Evolutionary conservation across 371 early-diverging fungal genomes (phyloP).

Genomic region (Syncephalastrum monosporum): DNA sequence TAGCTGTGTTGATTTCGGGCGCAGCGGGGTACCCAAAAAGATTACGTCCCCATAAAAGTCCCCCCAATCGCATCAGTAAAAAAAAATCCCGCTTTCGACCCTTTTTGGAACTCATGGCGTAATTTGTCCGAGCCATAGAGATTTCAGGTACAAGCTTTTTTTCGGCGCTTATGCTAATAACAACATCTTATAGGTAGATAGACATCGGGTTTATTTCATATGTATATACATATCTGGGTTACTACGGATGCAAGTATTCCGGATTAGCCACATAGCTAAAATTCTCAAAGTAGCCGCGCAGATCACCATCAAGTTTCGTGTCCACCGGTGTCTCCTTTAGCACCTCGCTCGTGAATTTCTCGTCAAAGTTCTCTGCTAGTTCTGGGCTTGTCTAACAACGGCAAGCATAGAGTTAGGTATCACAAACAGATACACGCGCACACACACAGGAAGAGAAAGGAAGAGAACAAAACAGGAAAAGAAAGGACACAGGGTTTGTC

Average conservation of each 20-base stretch:
- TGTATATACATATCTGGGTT: too few species aligned
- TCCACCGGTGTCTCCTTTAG: slow-evolving; percentile 43
- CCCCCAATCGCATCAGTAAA: too few species aligned
- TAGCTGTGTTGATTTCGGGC: slow-evolving; percentile 1
- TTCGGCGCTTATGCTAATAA: too few species aligned
- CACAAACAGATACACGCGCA: neutral
- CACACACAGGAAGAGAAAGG: neutral
- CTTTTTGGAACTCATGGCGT: too few species aligned
- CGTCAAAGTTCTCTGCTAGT: slow-evolving; percentile 50
- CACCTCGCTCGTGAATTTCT: slow-evolving; percentile 42
- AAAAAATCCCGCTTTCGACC: too few species aligned
- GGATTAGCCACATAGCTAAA: slow-evolving; percentile 47
- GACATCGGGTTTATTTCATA: too few species aligned
- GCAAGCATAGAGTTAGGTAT: too few species aligned
- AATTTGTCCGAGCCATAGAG: too few species aligned
- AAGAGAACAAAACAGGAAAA: neutral
- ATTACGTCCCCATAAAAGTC: neutral
- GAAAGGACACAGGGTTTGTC: neutral
- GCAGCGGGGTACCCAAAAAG: slow-evolving; percentile 4
- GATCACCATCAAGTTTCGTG: slow-evolving; percentile 24
- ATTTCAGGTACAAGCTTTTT: too few species aligned
- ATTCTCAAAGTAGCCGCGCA: slow-evolving; percentile 41
- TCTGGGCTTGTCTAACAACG: slow-evolving; percentile 38
- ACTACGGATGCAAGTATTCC: too few species aligned
- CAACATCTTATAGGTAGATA: too few species aligned